phyloP scores from a whole-genome alignment of 352 stramenopile genomes.

The Globisporangium carolinianum region DNA sequence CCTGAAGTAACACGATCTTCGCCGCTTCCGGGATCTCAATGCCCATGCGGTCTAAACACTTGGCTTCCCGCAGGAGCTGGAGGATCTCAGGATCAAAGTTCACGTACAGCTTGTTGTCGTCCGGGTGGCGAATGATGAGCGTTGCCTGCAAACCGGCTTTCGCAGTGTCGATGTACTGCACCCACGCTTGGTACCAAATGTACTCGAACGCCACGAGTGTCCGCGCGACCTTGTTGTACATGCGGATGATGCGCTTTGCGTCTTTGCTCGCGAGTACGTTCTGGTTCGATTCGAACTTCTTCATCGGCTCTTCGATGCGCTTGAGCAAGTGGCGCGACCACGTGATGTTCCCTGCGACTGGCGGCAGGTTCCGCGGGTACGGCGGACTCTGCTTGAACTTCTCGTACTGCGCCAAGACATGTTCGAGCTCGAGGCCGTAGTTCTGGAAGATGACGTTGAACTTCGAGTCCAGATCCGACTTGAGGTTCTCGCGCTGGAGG shows the following conservation, averaged over 20 bases:
- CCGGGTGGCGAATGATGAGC: slow-evolving; percentile 97
- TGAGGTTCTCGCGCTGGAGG: slow-evolving; percentile 96
- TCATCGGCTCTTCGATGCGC: slow-evolving; percentile 99
- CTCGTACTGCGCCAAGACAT: slow-evolving; percentile 97
- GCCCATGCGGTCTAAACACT: slow-evolving; percentile 97
- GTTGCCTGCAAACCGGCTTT: slow-evolving; percentile 97
- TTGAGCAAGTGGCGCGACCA: slow-evolving; percentile 97
- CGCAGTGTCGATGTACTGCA: slow-evolving; percentile 96
- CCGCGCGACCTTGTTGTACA: slow-evolving; percentile 99
- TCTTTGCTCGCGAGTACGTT: slow-evolving; percentile 96
- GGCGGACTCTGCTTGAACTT: slow-evolving; percentile 97
- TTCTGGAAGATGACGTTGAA: slow-evolving; percentile 99
- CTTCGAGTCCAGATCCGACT: slow-evolving; percentile 97
- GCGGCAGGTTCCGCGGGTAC: slow-evolving; percentile 94
- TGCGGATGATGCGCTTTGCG: slow-evolving; percentile 97
- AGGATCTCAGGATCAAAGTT: slow-evolving; percentile 99
- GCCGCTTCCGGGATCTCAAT: slow-evolving; percentile 97
- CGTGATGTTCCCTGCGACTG: slow-evolving; percentile 97
- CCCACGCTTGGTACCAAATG: slow-evolving; percentile 98
- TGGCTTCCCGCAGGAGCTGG: slow-evolving; percentile 95
- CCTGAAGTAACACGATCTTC: slow-evolving; percentile 96
- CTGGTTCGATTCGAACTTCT: slow-evolving; percentile 98
- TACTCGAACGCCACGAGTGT: slow-evolving; percentile 98
- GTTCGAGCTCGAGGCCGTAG: slow-evolving; percentile 96
- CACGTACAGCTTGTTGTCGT: slow-evolving; percentile 97